Evolutionary conservation across 31 red algal species (phyloP).

Genomic region (Bonnemaisonia californica): DNA sequence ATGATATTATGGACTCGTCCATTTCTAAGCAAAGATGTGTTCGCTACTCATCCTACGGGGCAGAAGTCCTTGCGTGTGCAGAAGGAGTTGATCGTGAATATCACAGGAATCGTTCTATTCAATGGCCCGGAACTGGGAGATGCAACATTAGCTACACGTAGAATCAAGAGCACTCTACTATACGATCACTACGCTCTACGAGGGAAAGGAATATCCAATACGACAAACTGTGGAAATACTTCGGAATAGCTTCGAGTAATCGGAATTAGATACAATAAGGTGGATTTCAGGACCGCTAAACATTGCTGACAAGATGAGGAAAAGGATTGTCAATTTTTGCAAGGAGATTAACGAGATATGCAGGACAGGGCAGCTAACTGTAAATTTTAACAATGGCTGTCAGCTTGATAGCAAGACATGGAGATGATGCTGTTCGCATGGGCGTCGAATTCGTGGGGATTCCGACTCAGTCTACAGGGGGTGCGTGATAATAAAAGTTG

Average conservation of each 20-base stretch:
- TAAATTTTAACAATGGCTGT: background rate
- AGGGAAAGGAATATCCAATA: background rate
- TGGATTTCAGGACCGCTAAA: slow-evolving; percentile 19
- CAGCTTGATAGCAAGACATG: background rate
- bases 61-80: slow-evolving; percentile 22
- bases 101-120: background rate
- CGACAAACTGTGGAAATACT: slow-evolving; percentile 8
- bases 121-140: background rate
- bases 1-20: background rate
- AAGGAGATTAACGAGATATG: background rate
- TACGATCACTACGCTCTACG: slow-evolving; percentile 15
- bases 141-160: background rate
- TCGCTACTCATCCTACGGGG: slow-evolving; percentile 16
- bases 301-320: slow-evolving; percentile 14
- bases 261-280: background rate
- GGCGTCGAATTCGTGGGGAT: no score
- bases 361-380: background rate
- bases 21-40: background rate
- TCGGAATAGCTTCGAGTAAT: background rate
- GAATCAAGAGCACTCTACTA: slow-evolving; percentile 18
- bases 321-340: background rate
- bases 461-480: no score
- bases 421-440: background rate
- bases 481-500: no score
- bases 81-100: background rate